Evolutionary conservation across 2,329 filamentous ascomycete genomes (phyloP), one percentile per base, ranked within the genome.

Genomic region (Atkinsonella texensis): DNA sequence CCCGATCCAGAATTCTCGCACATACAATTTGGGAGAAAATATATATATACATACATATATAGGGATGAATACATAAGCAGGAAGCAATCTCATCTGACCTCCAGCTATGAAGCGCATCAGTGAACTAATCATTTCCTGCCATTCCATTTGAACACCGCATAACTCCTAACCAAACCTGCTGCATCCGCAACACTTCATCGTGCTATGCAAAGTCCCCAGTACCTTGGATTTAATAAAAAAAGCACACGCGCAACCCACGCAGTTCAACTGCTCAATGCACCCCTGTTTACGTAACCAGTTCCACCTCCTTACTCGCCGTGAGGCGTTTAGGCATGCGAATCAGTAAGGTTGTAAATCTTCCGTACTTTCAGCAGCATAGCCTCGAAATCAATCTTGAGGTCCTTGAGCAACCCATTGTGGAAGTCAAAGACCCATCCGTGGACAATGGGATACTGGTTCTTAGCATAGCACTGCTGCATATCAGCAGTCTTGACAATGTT

Each of bases 401-500:
- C 80, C 65, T 78, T 82, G 53, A 87, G 70, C 60, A 84, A 66
- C 10, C 84, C 84, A 60, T 86, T 80, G 50, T 78, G 68, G 59
- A 87, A 81, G 55, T 77, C 80, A 70, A 87, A 87, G 44, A 86
- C 83, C 83, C 83, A 87, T 38, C 82, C 84, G 68, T 86, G 83
- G 49, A 87, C 83, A 55, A 87, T 75, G 49, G 84, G 84, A 61
- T 77, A 87, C 57, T 75, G 67, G 59, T 84, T 80, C 61, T 77
- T 65, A 45, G 74, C 74, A 61, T 80, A 87, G 17, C 73, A 79
- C 69, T 89, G 80, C 68, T 89, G 81, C n/a, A 95, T 83, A 32
- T 80, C 81, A 20, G 84, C 81, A 61, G 89, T 89, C 74, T 89
- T 84, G 73, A 85, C 83, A 57, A 95, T 74, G 59, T 85, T 84